These are phyloP conservation scores for Flaveria robusta DNA, from an alignment of 129 eudicot species.

Conservation along the genomic window DNA sequence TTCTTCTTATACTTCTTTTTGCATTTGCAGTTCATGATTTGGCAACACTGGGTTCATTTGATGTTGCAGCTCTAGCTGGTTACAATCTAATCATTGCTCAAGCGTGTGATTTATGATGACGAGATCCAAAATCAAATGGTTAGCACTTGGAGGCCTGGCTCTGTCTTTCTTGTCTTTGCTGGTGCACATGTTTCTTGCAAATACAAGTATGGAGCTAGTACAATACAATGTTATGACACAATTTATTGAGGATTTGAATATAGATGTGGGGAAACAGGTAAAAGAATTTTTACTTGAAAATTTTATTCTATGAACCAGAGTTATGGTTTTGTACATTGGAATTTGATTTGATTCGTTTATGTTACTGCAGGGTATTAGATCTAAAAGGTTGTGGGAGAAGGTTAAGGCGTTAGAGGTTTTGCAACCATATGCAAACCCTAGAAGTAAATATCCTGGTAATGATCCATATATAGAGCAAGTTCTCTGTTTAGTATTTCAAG, in stretches of 20 bases:
- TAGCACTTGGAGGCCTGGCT: constrained; percentile 73
- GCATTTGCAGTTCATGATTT: constrained; percentile 39
- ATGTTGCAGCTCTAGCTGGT: constrained; percentile 37
- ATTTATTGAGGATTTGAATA: constrained; percentile 66
- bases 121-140: constrained; percentile 86
- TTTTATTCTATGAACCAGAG: not conserved
- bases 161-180: constrained; percentile 72
- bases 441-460: constrained; percentile 78
- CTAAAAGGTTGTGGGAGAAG: constrained; percentile 76
- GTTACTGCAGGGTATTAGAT: constrained; percentile 54
- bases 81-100: constrained; percentile 17
- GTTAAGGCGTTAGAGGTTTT: constrained; percentile 66
- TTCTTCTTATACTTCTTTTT: not conserved
- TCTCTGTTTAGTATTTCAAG: constrained; percentile 3
- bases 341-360: not conserved
- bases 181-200: constrained; percentile 89
- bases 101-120: constrained; percentile 42
- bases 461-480: constrained; percentile 10
- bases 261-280: constrained; percentile 48
- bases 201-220: constrained; percentile 58
- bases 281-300: constrained; percentile 11
- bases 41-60: constrained; percentile 21
- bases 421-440: constrained; percentile 85
- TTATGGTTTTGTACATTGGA: not conserved
- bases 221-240: constrained; percentile 48